Evolutionary conservation across 768 basidiomycete species (phyloP), one percentile per base, ranked within the genome.

Genomic region (Galerina marginata): DNA sequence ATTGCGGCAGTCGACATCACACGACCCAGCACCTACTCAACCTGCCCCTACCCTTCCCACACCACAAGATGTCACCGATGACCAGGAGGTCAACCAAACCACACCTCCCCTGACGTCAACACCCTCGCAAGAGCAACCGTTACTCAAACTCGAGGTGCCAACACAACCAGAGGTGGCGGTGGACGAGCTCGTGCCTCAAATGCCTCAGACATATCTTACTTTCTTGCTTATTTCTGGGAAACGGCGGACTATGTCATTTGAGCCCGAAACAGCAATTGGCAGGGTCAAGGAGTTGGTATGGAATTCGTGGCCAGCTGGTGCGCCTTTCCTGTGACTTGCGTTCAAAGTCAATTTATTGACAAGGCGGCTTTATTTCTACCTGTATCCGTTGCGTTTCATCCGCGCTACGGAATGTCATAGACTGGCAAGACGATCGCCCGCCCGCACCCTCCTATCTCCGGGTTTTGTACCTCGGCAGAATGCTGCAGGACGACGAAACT

Each of bases 401-500:
- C 42, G 33, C 20, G 15, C 39, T 40, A 20, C 26, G 48, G 29
- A 36, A 54, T 46, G 11, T 39, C 54, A 65, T 54, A 87, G 91
- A 92, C 56, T 92, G 91, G 90, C 86, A 88, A 71, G 88, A 88
- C 65, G 90, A 90, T 58, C 85, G 87, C 10, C 91, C 92, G 2
- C 89, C 90, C 2, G 87, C 88, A 14, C 92, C 92, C 0, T 87
- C 88, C 4, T 90, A 88, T 77, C 78, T 92, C 58, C 84, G 92
- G 16, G 82, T 93, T 39, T 77, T 93, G 1, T 88, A 93, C 71
- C 76, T 92, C 5, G 92, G 92, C 39, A 87, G 86, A 72, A 88
- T 93, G 70, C 73, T 92, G n/a, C 91, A 92, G 68, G 92, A 93
- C 67, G 92, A 93, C 33, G 91, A 93, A 56, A 90, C 88, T 2